Base-by-base conservation (phyloP, 345 rosid species). In the Hypericum perforatum region DNA sequence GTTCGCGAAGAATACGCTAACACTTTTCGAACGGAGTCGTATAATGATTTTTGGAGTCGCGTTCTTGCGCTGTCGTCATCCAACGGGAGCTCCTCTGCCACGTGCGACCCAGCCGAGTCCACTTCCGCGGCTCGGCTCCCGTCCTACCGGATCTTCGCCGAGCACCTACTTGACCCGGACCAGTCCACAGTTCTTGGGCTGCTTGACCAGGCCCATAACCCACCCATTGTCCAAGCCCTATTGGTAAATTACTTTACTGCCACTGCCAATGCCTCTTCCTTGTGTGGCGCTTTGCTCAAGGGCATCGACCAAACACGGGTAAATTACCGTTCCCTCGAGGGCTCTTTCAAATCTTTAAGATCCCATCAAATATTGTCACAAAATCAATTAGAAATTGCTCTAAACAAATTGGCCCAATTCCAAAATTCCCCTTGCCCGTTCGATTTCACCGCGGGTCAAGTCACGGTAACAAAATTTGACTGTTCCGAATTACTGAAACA, bases 21-120 rank as follows among this genome's bases (percentile, higher is more conserved):
- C 8, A 94, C 97, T 13, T 86, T 86, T 41, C 64, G 94, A 43
- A 89, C 97, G 0, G 88, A 86, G 71, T 89, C 97, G 6, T 86
- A 82, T 76, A 68, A 59, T 13, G 76, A 81, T 0, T 84, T 89
- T 8, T 89, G 94, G 97, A 73, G 80, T 52, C 88, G 79, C 39
- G 86, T 80, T 38, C 49, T 67, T 0, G 40, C 70, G 0, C 42
- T 81, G 11, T 22, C 32, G 32, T 22, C 32, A 22, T 56, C 63
- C 52, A 53, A 65, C 37, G 16, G 45, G 49, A 42, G 41, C 12
- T 61, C 32, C 32, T 22, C 72, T 3, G 39, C 41, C 29, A 53
- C 63, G 11, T 71, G 55, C 10, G 57, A 54, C 39, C 67, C 75
- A 0, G 42, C 60, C 8, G 80, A 71, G 16, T 75, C 81, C 6